Evolutionary conservation across 169 alveolate species (phyloP), one percentile per base, ranked within the genome.

Genomic region (Cryptosporidium parvum): DNA sequence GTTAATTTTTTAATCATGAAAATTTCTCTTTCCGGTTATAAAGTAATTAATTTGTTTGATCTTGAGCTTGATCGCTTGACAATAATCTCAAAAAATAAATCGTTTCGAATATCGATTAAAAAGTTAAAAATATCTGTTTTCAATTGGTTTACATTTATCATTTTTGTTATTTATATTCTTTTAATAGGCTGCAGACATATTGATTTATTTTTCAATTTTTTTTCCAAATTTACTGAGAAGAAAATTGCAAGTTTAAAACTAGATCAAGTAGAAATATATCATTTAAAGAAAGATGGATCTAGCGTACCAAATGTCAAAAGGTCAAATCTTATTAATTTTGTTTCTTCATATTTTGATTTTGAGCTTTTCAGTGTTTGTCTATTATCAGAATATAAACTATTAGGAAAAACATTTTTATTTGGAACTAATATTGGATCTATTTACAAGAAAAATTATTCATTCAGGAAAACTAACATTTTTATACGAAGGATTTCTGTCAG

Each of bases 71-170:
- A 70, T 48, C 10, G 39, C 4, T 26, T 70, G 58, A 48, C 52
- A 26, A 70, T 70, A 48, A n/a, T 10, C 7, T 18, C 45, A 16
- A 45, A 48, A 45, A 48, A 48, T 37, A 42, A 70, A 56, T 21
- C 67, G 4, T 45, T 35, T 45, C 35, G 69, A 29, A 52, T 44
- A 21, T 45, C 29, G 3, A 26, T 51, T 18, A 26, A 45, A 45
- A 35, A 70, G 33, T 44, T 18, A 26, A 70, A 26, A 51, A 48
- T 69, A 35, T 29, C 6, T 9, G 42, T 70, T 8, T 42, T 12
- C 2, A 70, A 70, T 70, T 70, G 85, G 85, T 33, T 70, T 33
- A 2, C 8, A 29, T 70, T 70, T 44, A 45, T 70, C n/a, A 21
- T 51, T 45, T 12, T 52, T 4, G 12, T 21, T 21, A 23, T 70